Evolutionary conservation across 139 green algal genomes (phyloP), one percentile per base, ranked within the genome.

Genomic region (Limnomonas spitsbergensis): DNA sequence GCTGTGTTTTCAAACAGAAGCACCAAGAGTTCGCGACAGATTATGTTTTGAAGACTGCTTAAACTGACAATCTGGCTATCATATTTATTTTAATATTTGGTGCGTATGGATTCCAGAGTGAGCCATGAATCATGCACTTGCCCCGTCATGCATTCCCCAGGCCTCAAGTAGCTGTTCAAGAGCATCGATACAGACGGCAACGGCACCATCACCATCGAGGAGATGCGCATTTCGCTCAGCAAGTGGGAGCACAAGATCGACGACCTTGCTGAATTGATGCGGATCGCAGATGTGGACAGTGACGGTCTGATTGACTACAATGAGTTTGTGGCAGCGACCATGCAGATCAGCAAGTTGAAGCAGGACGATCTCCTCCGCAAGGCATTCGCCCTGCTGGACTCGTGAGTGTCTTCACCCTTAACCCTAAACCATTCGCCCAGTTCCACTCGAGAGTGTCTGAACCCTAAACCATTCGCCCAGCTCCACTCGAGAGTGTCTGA

Each of bases 271-370:
- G 72, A 90, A 26, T 86, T 99, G 14, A 88, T 98, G 83, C 69
- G 80, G 1, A 80, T 90, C 39, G 90, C 94, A 9, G 94, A 98
- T 93, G 67, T 74, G 68, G 91, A 97, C 77, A 88, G 84, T 20
- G 90, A 88, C 71, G 93, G 93, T 40, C 78, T 88, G 7, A 97
- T 98, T 72, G 94, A 98, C 81, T 98, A 98, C 86, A 90, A 97
- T 53, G 92, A 97, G 73, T 88, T 87, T 76, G 73, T 95, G 52
- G 93, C 93, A 1, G 90, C 91, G 75, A 97, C 93, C 38, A 86
- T 97, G 78, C 92, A 95, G 81, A 71, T 91, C 52, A 90, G 84
- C 78, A 92, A 97, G 81, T 82, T 98, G 67, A 81, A 95, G 73
- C 94, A 40, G 73, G 91, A 95, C 78, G 93, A 96, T 75, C 89